phyloP scores from a whole-genome alignment of 2,329 filamentous ascomycete genomes.

The Lachnellula cervina region DNA sequence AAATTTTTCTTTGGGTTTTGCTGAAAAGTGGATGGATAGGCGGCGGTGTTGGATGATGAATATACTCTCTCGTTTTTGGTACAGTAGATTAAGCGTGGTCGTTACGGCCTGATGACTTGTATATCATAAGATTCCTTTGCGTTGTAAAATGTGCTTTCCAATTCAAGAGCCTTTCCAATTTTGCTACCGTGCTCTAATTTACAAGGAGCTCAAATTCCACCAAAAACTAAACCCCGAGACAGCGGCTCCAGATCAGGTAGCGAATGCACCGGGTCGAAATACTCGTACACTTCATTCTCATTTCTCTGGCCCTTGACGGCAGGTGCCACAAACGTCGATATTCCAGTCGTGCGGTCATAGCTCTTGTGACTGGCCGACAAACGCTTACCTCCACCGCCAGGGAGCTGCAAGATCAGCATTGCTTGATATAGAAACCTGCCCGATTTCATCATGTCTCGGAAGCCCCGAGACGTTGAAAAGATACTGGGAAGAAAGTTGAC shows the following conservation, averaged over 20 bases:
- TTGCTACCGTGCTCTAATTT: too few species aligned
- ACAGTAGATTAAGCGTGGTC: slow-evolving; percentile 1
- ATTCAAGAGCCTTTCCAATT: not conserved
- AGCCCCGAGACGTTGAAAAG: too few species aligned
- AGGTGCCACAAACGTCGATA: slow-evolving; percentile 52
- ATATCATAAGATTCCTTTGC: not conserved
- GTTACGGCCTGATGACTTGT: not conserved
- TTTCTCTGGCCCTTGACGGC: slow-evolving; percentile 44
- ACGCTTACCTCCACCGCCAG: slow-evolving; percentile 59
- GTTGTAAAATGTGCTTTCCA: not conserved
- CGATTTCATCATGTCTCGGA: too few species aligned
- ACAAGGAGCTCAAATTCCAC: too few species aligned
- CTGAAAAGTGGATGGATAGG: not conserved
- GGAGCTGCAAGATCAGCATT: slow-evolving; percentile 34
- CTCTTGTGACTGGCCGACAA: slow-evolving; percentile 47
- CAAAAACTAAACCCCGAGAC: not conserved
- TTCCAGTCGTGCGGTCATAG: slow-evolving; percentile 49
- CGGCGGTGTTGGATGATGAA: not conserved
- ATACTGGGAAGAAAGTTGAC: too few species aligned
- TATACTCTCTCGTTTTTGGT: slow-evolving; percentile 1
- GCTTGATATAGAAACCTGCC: too few species aligned
- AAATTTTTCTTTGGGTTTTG: not conserved
- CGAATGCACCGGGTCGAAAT: slow-evolving; percentile 46
- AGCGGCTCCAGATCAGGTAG: not conserved
- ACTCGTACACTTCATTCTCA: slow-evolving; percentile 47